These are phyloP conservation scores for Aureobasidium musti DNA, from an alignment of 2,329 filamentous ascomycete genomes.

Conservation along the genomic window DNA sequence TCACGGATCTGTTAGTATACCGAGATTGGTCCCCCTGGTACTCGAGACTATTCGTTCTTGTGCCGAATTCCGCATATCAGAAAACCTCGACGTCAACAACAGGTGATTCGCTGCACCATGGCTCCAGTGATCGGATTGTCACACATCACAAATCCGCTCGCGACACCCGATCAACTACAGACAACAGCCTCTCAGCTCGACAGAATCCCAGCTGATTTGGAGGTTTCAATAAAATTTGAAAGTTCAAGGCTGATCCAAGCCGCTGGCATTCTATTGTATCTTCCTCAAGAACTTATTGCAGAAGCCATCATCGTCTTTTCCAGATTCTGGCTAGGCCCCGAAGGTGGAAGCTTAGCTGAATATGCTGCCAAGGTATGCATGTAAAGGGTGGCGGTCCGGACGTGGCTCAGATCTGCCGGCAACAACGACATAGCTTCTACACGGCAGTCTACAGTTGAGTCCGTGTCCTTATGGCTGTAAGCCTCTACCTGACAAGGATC, in stretches of 20 bases:
- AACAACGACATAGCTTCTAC: background rate
- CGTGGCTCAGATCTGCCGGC: background rate
- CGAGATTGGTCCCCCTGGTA: background rate
- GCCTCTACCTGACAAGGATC: background rate
- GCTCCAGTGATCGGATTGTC: constrained; percentile 40
- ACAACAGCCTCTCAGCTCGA: constrained; percentile 57
- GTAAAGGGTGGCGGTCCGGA: constrained; percentile 13
- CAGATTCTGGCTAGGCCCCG: constrained; percentile 71
- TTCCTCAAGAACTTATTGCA: constrained; percentile 83
- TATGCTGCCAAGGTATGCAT: constrained; percentile 55
- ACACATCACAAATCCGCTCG: constrained; percentile 68
- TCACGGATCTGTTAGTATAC: background rate
- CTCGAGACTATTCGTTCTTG: background rate
- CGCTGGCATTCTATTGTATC: constrained; percentile 75
- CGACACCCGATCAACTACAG: constrained; percentile 69
- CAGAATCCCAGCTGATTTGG: constrained; percentile 66
- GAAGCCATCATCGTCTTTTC: constrained; percentile 81
- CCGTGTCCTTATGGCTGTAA: background rate
- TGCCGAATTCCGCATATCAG: background rate
- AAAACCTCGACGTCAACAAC: background rate
- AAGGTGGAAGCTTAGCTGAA: constrained; percentile 52
- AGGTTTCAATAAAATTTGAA: constrained; percentile 70
- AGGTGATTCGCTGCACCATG: constrained; percentile 31
- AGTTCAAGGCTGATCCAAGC: constrained; percentile 74
- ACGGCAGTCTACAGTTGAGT: background rate